Evolutionary conservation across 768 basidiomycete genomes (phyloP), one percentile per base, ranked within the genome.

Genomic region (Arthromyces matolae): DNA sequence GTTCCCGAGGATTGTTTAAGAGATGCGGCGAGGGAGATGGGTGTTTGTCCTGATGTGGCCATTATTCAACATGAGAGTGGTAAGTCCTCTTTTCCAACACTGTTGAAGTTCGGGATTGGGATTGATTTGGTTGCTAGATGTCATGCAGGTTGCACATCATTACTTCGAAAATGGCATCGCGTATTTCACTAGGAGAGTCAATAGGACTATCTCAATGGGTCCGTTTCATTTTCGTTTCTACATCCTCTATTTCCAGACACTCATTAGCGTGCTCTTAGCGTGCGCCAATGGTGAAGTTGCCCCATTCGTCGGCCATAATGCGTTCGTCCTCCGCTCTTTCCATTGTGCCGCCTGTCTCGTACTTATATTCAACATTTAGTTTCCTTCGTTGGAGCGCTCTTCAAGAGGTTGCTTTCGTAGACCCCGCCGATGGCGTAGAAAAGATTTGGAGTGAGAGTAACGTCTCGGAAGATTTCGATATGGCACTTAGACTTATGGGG

Each of bases 81-180:
- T 72, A 29, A 1, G 69, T 64, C n/a, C n/a, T n/a, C n/a, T 19
- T 24, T 32, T 63, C 64, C 19, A 19, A 54, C 54, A 19, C 49
- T 39, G 25, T 46, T 25, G 7, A 2, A 38, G 9, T 14, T 5
- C 4, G 10, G 2, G 14, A 5, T 3, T 2, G 8, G 3, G 1
- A 12, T 19, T 49, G 33, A 49, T 22, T 10, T 5, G n/a, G 5
- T 39, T 14, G 25, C 22, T 64, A 62, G 85, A 87, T 58, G 89
- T 92, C 37, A 85, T 91, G 83, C 85, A 90, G 64, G 86, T 91
- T 48, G 88, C 80, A 0, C 72, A 84, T 60, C 86, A 92, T 63
- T 93, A 89, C 65, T 93, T 94, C 59, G 92, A 95, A 66, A 92
- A 90, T 57, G 88, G 86, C 56, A 81, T 93, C 53, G 79, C 89